Evolutionary conservation across 2,329 filamentous ascomycete genomes (phyloP).

Genomic region (Xylariaceae sp.): DNA sequence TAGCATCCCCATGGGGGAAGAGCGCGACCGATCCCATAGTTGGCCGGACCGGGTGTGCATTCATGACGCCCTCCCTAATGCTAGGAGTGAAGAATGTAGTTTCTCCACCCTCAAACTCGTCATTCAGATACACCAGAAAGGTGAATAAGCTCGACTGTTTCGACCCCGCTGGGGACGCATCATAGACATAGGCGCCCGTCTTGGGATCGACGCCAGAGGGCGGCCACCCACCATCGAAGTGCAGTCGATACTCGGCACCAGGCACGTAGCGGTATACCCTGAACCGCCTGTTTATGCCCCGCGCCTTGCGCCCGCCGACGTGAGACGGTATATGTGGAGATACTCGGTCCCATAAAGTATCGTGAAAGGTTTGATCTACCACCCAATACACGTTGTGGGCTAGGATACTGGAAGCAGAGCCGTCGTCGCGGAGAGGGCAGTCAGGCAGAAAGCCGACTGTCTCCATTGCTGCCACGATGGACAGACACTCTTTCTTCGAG

Average conservation of each 20-base stretch:
- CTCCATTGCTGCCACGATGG: slow-evolving; percentile 65
- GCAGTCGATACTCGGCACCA: slow-evolving; percentile 66
- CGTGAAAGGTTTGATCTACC: slow-evolving; percentile 16
- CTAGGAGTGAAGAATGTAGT: slow-evolving; percentile 68
- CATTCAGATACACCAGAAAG: slow-evolving; percentile 66
- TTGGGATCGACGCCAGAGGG: slow-evolving; percentile 59
- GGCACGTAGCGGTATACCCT: slow-evolving; percentile 70
- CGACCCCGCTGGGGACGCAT: slow-evolving; percentile 54
- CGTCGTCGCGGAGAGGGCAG: slow-evolving; percentile 49
- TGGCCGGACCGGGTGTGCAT: slow-evolving; percentile 65
- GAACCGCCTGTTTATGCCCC: slow-evolving; percentile 66
- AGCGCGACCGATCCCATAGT: slow-evolving; percentile 66
- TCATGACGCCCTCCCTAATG: slow-evolving; percentile 59
- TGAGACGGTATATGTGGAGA: slow-evolving; percentile 31
- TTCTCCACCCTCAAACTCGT: slow-evolving; percentile 68
- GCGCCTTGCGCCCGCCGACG: slow-evolving; percentile 52
- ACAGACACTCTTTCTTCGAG: slow-evolving; percentile 56
- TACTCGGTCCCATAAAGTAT: slow-evolving; percentile 14
- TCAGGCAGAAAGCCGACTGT: slow-evolving; percentile 63
- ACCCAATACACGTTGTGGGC: slow-evolving; percentile 20
- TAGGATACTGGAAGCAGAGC: slow-evolving; percentile 15
- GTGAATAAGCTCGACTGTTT: slow-evolving; percentile 67
- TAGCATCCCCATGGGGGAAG: slow-evolving; percentile 66
- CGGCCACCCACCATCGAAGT: slow-evolving; percentile 71
- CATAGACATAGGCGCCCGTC: slow-evolving; percentile 59